A percentile compares a stretch with the other conserved stretches of the same genome.
Evolutionary conservation across 345 rosid species (phyloP).

Genomic region (Hypericum perforatum): DNA sequence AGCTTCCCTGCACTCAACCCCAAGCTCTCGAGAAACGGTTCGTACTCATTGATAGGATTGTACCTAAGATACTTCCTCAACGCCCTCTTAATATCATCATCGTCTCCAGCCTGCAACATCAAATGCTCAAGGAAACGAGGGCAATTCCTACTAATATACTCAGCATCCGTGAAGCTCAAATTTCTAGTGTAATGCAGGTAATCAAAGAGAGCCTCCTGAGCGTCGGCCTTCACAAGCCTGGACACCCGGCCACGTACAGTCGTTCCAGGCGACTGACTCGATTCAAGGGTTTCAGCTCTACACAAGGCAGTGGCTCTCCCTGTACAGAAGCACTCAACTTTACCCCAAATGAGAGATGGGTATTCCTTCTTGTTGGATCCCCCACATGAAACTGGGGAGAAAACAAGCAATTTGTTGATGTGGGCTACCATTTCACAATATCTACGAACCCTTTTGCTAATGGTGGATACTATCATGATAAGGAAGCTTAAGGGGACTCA

Average conservation of each 20-base stretch:
- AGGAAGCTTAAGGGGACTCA: conserved; percentile 5
- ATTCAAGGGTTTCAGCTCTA: conserved; percentile 6
- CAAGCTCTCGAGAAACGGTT: conserved; percentile 80
- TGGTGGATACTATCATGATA: conserved; percentile 30
- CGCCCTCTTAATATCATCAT: conserved; percentile 34
- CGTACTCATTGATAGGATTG: conserved; percentile 77
- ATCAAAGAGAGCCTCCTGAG: conserved; percentile 56
- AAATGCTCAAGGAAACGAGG: conserved; percentile 42
- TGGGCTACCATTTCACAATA: conserved; percentile 30
- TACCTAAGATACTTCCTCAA: conserved; percentile 52
- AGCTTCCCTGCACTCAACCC: conserved; percentile 49
- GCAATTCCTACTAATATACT: conserved; percentile 73
- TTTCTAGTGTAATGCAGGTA: conserved; percentile 69
- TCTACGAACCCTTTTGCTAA: conserved; percentile 16
- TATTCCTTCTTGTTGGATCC: conserved; percentile 16
- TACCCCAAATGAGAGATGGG: conserved; percentile 22
- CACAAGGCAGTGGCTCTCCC: conserved; percentile 11
- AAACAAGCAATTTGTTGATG: conserved; percentile 16
- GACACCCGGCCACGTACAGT: conserved; percentile 26
- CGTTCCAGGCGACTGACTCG: conserved; percentile 19
- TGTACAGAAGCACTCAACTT: conserved; percentile 23
- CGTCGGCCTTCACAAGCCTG: conserved; percentile 32
- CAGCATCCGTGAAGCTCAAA: conserved; percentile 51
- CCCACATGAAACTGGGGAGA: conserved; percentile 18
- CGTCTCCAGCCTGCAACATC: conserved; percentile 40